Evolutionary conservation across 345 rosid species (phyloP).

Genomic region (Chamaenerion angustifolium): DNA sequence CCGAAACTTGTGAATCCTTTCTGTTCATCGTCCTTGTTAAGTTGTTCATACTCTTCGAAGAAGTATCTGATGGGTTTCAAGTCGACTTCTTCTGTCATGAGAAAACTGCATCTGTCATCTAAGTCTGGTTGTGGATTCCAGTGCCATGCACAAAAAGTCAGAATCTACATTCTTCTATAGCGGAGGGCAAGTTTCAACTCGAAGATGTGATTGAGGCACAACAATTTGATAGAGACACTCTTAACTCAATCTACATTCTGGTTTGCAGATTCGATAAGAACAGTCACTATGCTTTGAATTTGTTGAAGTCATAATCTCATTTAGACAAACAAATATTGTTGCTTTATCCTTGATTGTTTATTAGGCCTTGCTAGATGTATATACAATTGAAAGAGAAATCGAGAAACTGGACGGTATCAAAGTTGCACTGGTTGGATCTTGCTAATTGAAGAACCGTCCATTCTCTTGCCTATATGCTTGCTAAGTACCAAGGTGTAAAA

Average conservation of each 20-base stretch:
- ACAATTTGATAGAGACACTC: conserved; percentile 74
- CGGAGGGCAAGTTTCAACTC: conserved; percentile 61
- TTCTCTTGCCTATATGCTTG: conserved; percentile 83
- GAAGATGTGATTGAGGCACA: conserved; percentile 85
- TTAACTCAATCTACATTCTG: conserved; percentile 36
- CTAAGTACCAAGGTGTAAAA: conserved; percentile 72
- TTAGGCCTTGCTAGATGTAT: conserved; percentile 87
- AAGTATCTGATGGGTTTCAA: not conserved
- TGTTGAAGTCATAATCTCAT: too few relatives aligned
- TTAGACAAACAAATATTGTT: too few relatives aligned
- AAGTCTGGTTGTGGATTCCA: conserved; percentile 13
- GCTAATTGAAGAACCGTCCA: conserved; percentile 94
- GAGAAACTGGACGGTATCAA: conserved; percentile 78
- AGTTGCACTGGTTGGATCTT: conserved; percentile 92
- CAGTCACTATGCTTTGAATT: conserved; percentile 2
- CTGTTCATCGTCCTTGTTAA: too few relatives aligned
- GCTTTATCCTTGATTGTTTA: conserved; percentile 1
- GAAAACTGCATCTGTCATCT: conserved; percentile 12
- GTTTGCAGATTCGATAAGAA: not conserved
- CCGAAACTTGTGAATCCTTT: not conserved
- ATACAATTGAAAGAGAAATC: conserved; percentile 77
- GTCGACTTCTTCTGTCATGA: conserved; percentile 11
- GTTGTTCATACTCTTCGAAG: not conserved
- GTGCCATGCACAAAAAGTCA: conserved; percentile 26
- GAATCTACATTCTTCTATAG: too few relatives aligned